Evolutionary conservation across 1,284 basidiomycete genomes (phyloP).

Genomic region (Blastosporella zonata): DNA sequence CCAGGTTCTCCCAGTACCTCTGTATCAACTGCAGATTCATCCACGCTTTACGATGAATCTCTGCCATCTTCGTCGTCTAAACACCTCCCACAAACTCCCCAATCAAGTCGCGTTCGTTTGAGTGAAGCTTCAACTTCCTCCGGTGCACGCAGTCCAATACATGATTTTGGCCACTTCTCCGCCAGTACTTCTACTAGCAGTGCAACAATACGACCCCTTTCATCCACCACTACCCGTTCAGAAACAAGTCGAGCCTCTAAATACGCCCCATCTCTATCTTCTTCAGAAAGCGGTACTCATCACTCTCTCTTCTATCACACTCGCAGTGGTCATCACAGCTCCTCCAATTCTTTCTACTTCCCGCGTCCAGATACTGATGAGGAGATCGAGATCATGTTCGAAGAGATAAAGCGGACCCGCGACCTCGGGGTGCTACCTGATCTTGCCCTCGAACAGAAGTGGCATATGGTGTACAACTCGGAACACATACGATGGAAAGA

Average conservation of each 20-base stretch:
- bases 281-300: constrained; percentile 50
- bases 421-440: constrained; percentile 59
- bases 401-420: constrained; percentile 67
- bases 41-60: constrained; percentile 55
- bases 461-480: constrained; percentile 87
- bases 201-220: constrained; percentile 47
- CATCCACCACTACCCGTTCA: constrained; percentile 54
- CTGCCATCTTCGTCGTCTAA: constrained; percentile 33
- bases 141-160: constrained; percentile 39
- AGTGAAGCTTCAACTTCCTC: constrained; percentile 53
- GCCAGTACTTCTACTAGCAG: constrained; percentile 32
- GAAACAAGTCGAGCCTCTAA: constrained; percentile 60
- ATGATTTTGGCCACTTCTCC: constrained; percentile 45
- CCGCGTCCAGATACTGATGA: constrained; percentile 70
- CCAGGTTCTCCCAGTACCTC: constrained; percentile 50
- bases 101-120: constrained; percentile 42
- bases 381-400: constrained; percentile 77
- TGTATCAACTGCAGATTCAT: constrained; percentile 54
- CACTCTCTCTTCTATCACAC: constrained; percentile 57
- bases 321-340: constrained; percentile 43
- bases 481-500: constrained; percentile 80
- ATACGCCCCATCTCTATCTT: constrained; percentile 55
- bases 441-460: constrained; percentile 83
- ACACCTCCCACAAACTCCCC: constrained; percentile 33
- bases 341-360: constrained; percentile 72